Evolutionary conservation across 441 rosid genomes (phyloP).

Genomic region (Arabidopsis hybrid): DNA sequence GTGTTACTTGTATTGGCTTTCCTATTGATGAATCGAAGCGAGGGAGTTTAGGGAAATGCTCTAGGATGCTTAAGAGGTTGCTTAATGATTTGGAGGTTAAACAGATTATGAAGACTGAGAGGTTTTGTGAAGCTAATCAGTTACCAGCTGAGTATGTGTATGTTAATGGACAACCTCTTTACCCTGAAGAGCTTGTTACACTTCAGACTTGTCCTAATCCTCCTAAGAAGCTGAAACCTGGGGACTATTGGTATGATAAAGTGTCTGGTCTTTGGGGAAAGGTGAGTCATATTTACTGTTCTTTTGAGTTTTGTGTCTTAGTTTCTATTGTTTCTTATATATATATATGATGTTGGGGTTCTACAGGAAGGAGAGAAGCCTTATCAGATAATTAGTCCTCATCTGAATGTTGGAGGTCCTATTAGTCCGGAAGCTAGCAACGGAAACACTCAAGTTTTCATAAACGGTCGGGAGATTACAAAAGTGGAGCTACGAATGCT

Average conservation of each 20-base stretch:
- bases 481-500: slow-evolving; percentile 87
- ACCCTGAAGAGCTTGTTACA: slow-evolving; percentile 66
- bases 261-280: slow-evolving; percentile 98
- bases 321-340: not conserved
- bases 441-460: slow-evolving; percentile 83
- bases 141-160: slow-evolving; percentile 83
- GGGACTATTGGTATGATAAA: slow-evolving; percentile 95
- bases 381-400: slow-evolving; percentile 76
- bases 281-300: slow-evolving; percentile 57
- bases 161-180: slow-evolving; percentile 74
- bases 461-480: slow-evolving; percentile 90
- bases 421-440: slow-evolving; percentile 74
- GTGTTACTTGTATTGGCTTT: slow-evolving; percentile 85
- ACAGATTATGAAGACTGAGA: slow-evolving; percentile 88
- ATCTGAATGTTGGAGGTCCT: slow-evolving; percentile 74
- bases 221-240: slow-evolving; percentile 91
- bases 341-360: slow-evolving; percentile 42
- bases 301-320: slow-evolving; percentile 35
- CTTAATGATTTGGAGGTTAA: slow-evolving; percentile 81
- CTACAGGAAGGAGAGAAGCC: slow-evolving; percentile 95
- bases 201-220: slow-evolving; percentile 84
- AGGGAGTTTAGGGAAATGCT: slow-evolving; percentile 78
- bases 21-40: slow-evolving; percentile 83
- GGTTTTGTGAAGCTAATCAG: slow-evolving; percentile 83
- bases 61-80: slow-evolving; percentile 83